Conservation (phyloP, 2,329 filamentous ascomycete species). For the Pseudopyrenochaeta lycopersici region DNA sequence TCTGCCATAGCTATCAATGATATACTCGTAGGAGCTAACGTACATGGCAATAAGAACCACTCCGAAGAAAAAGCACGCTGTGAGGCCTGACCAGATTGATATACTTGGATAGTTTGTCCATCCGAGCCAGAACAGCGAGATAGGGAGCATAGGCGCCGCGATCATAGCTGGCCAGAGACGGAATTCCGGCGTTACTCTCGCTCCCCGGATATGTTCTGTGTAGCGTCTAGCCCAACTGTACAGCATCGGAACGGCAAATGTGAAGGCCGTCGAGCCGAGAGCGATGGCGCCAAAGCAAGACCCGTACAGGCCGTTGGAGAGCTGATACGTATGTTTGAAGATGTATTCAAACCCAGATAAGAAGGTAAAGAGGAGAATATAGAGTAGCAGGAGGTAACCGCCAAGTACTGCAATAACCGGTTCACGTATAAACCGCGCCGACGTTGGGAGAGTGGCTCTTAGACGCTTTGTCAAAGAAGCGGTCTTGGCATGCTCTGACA, state of each 20-base stretch:
- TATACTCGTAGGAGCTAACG: constrained; percentile 47
- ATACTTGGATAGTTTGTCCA: constrained; percentile 57
- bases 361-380: constrained; percentile 64
- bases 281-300: constrained; percentile 60
- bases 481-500: too few species aligned
- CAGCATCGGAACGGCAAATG: constrained; percentile 55
- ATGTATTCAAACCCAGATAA: constrained; percentile 62
- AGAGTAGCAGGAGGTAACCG: constrained; percentile 62
- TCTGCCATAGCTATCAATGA: constrained; percentile 52
- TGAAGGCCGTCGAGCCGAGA: constrained; percentile 51
- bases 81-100: constrained; percentile 7
- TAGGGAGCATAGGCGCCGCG: constrained; percentile 59
- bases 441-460: too few species aligned
- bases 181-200: constrained; percentile 60
- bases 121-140: constrained; percentile 67
- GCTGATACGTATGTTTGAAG: constrained; percentile 60
- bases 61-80: constrained; percentile 11
- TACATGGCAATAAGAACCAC: constrained; percentile 32
- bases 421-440: too few species aligned
- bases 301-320: constrained; percentile 56
- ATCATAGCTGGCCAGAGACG: constrained; percentile 64
- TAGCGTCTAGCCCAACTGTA: constrained; percentile 56
- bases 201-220: constrained; percentile 52
- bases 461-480: too few species aligned
- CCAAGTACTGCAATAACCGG: constrained; percentile 61